Percentiles rank a stretch among this genome's conserved stretches.
phyloP scores from a whole-genome alignment of 805 yeast genomes.

The Candida germanica region DNA sequence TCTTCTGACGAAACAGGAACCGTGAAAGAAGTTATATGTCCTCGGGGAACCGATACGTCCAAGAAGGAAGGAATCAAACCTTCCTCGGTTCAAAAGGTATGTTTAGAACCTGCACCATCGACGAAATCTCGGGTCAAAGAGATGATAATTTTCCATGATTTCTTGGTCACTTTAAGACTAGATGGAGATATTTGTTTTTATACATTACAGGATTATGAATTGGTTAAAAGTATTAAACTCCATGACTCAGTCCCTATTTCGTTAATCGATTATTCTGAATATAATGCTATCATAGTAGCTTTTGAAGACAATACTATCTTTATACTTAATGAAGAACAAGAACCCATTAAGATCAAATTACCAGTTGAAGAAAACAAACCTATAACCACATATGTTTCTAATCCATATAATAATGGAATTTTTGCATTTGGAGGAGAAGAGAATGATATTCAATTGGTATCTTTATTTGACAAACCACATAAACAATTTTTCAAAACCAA shows the following conservation, averaged over 20 bases:
- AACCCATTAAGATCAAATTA: slow-evolving; percentile 24
- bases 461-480: slow-evolving; percentile 28
- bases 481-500: slow-evolving; percentile 17
- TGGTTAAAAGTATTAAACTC: slow-evolving; percentile 30
- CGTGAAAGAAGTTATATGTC: slow-evolving; percentile 60
- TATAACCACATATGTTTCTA: slow-evolving; percentile 48
- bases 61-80: slow-evolving; percentile 65
- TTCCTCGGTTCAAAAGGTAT: slow-evolving; percentile 44
- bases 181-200: slow-evolving; percentile 44
- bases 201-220: slow-evolving; percentile 28
- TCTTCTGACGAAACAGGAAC: slow-evolving; percentile 68
- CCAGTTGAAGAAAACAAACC: slow-evolving; percentile 26
- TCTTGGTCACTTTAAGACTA: slow-evolving; percentile 40
- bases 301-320: slow-evolving; percentile 45
- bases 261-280: slow-evolving; percentile 23
- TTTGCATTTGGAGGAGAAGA: slow-evolving; percentile 89
- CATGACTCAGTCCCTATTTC: slow-evolving; percentile 28
- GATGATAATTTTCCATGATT: slow-evolving; percentile 27
- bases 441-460: slow-evolving; percentile 57
- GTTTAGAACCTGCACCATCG: slow-evolving; percentile 24
- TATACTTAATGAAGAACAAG: slow-evolving; percentile 31
- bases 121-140: slow-evolving; percentile 35
- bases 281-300: slow-evolving; percentile 39
- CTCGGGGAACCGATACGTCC: slow-evolving; percentile 77
- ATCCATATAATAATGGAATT: slow-evolving; percentile 47